These are phyloP conservation scores for Aureobasidium mangrovei DNA, from an alignment of 2,329 filamentous ascomycete species.

Conservation along the genomic window DNA sequence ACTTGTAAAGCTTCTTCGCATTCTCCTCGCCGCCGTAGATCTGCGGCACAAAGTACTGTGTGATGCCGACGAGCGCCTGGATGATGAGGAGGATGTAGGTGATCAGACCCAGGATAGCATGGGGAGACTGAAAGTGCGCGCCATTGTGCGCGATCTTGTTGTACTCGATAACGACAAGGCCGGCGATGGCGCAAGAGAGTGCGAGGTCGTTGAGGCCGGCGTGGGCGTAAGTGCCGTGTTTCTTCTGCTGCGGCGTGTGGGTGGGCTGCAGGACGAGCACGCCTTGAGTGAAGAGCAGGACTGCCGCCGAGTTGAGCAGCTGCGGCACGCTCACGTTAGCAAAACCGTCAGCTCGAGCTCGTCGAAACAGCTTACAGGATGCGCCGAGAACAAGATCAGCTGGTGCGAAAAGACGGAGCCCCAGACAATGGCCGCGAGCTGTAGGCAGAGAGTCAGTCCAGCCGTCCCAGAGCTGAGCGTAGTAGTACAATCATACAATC, in stretches of 20 bases:
- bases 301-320: slow-evolving; percentile 52
- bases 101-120: slow-evolving; percentile 73
- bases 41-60: slow-evolving; percentile 66
- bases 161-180: slow-evolving; percentile 64
- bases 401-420: slow-evolving; percentile 60
- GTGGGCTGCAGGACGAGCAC: slow-evolving; percentile 85
- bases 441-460: background rate
- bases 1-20: slow-evolving; percentile 82
- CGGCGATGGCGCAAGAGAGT: slow-evolving; percentile 52
- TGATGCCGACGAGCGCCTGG: slow-evolving; percentile 72
- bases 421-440: slow-evolving; percentile 70
- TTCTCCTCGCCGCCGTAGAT: slow-evolving; percentile 71
- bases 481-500: slow-evolving; percentile 40
- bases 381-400: slow-evolving; percentile 76
- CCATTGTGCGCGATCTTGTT: slow-evolving; percentile 68
- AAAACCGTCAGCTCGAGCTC: background rate
- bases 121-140: slow-evolving; percentile 68
- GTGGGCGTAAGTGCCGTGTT: slow-evolving; percentile 54
- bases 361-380: slow-evolving; percentile 54
- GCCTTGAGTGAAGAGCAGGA: slow-evolving; percentile 69
- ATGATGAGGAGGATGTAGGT: slow-evolving; percentile 61
- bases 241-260: slow-evolving; percentile 65
- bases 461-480: too few relatives aligned
- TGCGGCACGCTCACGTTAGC: slow-evolving; percentile 19
- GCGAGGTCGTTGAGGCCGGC: slow-evolving; percentile 60